Conservation (phyloP, 2,329 filamentous ascomycete species). For the Fusarium mundagurra region DNA sequence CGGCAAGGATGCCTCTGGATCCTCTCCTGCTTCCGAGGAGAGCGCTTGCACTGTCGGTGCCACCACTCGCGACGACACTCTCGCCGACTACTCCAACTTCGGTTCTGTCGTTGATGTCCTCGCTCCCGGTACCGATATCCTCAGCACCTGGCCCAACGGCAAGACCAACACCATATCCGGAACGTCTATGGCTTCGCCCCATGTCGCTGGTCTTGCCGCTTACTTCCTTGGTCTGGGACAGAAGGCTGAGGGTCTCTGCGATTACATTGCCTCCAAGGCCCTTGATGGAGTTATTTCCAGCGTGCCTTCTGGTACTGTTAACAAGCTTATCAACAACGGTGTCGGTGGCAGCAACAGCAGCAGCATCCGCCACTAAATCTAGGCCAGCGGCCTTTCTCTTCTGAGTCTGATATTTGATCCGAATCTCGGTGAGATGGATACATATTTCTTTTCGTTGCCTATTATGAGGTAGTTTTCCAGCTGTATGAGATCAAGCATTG, state of each 20-base stretch:
- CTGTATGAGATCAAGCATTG: slow-evolving; percentile 18
- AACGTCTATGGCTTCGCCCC: slow-evolving; percentile 57
- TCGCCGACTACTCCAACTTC: slow-evolving; percentile 63
- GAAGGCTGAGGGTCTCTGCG: slow-evolving; percentile 33
- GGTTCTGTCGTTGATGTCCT: slow-evolving; percentile 61
- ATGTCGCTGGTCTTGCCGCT: slow-evolving; percentile 54
- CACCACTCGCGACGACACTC: slow-evolving; percentile 51
- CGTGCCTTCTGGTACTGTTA: slow-evolving; percentile 22
- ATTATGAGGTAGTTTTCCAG: neutral
- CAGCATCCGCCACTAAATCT: neutral
- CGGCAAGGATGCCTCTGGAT: slow-evolving; percentile 53
- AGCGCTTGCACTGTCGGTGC: slow-evolving; percentile 65
- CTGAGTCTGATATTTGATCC: neutral
- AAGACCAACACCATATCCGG: slow-evolving; percentile 54
- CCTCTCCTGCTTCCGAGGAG: slow-evolving; percentile 59
- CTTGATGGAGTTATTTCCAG: slow-evolving; percentile 18
- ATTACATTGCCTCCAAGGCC: slow-evolving; percentile 31
- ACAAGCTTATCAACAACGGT: slow-evolving; percentile 37
- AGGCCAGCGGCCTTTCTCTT: neutral
- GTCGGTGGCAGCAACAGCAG: slow-evolving; percentile 8
- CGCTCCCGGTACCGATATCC: slow-evolving; percentile 59
- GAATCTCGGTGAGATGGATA: neutral
- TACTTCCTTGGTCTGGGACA: slow-evolving; percentile 53
- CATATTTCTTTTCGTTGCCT: neutral
- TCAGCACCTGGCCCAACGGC: slow-evolving; percentile 59